Conservation (phyloP, 139 green algal genomes). For the Dunaliella primolecta region DNA sequence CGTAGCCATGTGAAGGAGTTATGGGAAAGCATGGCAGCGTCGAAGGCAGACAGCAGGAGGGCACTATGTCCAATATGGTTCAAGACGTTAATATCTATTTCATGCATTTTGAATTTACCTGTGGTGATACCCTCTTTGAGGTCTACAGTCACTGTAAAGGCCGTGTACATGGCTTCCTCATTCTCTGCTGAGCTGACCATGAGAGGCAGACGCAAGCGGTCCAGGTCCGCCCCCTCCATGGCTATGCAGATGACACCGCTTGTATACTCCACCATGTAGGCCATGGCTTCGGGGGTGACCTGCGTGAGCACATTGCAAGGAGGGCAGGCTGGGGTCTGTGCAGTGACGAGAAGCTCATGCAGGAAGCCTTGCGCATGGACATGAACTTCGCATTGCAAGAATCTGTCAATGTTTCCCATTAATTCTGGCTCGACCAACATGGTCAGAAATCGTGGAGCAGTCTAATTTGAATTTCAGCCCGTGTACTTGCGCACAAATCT, state of each 20-base stretch:
- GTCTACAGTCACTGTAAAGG: constrained; percentile 94
- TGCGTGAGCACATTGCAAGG: background rate
- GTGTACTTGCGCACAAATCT: no score
- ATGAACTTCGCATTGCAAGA: background rate
- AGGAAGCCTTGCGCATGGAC: background rate
- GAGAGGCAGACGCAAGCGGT: constrained; percentile 89
- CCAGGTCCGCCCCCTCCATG: constrained; percentile 65
- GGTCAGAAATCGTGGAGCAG: no score
- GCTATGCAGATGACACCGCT: constrained; percentile 80
- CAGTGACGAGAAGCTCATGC: background rate
- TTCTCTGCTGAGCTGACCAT: constrained; percentile 72
- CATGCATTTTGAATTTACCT: background rate
- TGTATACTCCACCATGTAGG: constrained; percentile 91
- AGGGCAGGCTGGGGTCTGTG: background rate
- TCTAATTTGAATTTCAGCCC: no score
- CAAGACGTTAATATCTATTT: no score
- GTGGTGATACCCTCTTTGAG: constrained; percentile 79
- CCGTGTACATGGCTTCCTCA: constrained; percentile 89
- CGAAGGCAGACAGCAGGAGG: no score
- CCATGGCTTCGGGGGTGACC: constrained; percentile 75
- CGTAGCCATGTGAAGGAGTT: no score
- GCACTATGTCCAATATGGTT: no score
- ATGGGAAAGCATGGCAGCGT: no score
- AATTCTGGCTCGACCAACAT: no score
- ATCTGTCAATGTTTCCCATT: background rate